Evolutionary conservation across 2,329 filamentous ascomycete species (phyloP), one percentile per base, ranked within the genome.

Genomic region (Calonectria naviculata): DNA sequence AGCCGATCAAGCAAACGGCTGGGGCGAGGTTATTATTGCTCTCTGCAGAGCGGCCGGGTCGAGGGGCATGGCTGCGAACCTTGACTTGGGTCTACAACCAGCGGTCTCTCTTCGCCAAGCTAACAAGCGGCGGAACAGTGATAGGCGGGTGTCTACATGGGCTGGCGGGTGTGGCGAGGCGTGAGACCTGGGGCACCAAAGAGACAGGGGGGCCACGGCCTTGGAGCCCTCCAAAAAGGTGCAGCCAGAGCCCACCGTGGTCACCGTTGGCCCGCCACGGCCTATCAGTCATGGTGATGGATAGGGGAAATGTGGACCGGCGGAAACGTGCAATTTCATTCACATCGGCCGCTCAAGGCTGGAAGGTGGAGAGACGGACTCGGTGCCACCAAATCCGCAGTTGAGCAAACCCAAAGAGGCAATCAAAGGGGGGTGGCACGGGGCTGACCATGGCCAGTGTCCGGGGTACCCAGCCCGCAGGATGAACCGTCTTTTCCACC

Each of bases 241-340:
- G 72, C 75, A 72, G 7, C 52, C 52, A 58, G 52, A 58, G 34
- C 34, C 73, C 74, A 76, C 77, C 74, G 70, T 65, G 71, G 70
- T 71, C 75, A 76, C 73, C 78, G 78, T 76, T 78, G 73, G 75
- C 73, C 17, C 72, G 71, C 70, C 65, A 72, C 56, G 56, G 76
- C 72, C 74, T 71, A 77, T 77, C 76, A 77, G 67, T 54, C 36
- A 72, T 52, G 47, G 56, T 61, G 69, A 47, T 66, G 58, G 78
- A 80, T 76, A 78, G 78, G 78, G 76, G 78, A 74, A 72, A 44
- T 61, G 77, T 79, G 78, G 78, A 78, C 74, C 75, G 70, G 67
- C 44, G 69, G 68, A 72, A 74, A 65, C 62, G 71, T 73, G 75
- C 63, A 80, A 80, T 80, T 78, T 80, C 76, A 73, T 67, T 68